Evolutionary conservation across 192 early-diverging fungal genomes (phyloP).

Genomic region (Allomyces arbusculus): DNA sequence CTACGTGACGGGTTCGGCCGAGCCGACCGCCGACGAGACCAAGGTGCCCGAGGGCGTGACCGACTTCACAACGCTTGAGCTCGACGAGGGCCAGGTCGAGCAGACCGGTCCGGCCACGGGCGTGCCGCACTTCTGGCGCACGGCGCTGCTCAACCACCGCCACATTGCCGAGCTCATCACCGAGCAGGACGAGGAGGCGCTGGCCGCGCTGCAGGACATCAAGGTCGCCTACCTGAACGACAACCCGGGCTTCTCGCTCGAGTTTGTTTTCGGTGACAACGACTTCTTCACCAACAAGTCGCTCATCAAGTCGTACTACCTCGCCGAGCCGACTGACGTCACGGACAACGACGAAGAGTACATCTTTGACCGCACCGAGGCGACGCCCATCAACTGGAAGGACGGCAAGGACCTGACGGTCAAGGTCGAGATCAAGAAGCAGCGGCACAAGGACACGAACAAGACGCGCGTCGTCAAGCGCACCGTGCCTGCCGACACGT

Average conservation of each 20-base stretch:
- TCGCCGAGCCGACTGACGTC: slow-evolving; percentile 45
- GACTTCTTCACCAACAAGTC: slow-evolving; percentile 68
- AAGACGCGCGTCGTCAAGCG: slow-evolving; percentile 95
- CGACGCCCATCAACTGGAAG: slow-evolving; percentile 86
- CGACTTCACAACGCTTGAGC: slow-evolving; percentile 36
- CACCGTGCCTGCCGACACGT: slow-evolving; percentile 85
- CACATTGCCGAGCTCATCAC: slow-evolving; percentile 67
- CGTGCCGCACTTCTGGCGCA: slow-evolving; percentile 94
- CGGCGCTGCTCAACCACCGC: slow-evolving; percentile 68
- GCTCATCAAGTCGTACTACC: slow-evolving; percentile 85
- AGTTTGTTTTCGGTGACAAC: slow-evolving; percentile 80
- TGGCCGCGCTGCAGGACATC: slow-evolving; percentile 81
- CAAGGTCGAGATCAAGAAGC: slow-evolving; percentile 90
- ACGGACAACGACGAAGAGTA: slow-evolving; percentile 61
- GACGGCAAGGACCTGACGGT: slow-evolving; percentile 87
- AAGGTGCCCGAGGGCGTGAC: slow-evolving; percentile 33
- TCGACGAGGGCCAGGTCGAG: slow-evolving; percentile 25
- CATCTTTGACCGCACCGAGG: slow-evolving; percentile 81
- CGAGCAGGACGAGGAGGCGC: slow-evolving; percentile 67
- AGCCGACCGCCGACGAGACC: slow-evolving; percentile 82
- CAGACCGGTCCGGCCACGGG: slow-evolving; percentile 30
- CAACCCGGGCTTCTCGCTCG: slow-evolving; percentile 84
- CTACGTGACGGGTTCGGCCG: slow-evolving; percentile 53
- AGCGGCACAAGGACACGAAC: slow-evolving; percentile 96
- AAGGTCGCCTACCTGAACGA: slow-evolving; percentile 55